Percentiles rank a stretch among this genome's conserved stretches.
Evolutionary conservation across 106 monocot genomes (phyloP).

Genomic region (Acanthochlamys bracteata): DNA sequence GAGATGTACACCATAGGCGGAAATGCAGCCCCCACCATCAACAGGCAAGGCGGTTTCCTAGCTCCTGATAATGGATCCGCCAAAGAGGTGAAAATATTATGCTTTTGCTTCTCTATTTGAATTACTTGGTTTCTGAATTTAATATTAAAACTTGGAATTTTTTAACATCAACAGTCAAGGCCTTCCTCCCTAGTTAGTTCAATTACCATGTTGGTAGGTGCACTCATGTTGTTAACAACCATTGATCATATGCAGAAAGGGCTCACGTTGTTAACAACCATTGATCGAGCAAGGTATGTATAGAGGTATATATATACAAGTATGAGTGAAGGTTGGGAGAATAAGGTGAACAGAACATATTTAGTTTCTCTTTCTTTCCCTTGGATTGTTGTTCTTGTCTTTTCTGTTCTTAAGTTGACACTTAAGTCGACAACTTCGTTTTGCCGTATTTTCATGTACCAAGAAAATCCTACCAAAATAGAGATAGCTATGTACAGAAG

Average conservation of each 20-base stretch:
- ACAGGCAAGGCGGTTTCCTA: slow-evolving; percentile 19
- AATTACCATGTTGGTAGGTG: background rate
- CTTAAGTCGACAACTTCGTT: no score
- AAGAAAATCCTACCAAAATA: no score
- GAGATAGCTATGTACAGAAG: no score
- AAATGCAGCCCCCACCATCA: slow-evolving; percentile 30
- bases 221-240: background rate
- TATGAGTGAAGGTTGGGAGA: no score
- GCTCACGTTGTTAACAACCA: slow-evolving; percentile 1
- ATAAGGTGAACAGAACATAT: no score
- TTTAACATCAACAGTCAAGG: background rate
- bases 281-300: no score
- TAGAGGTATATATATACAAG: no score
- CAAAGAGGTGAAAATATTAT: slow-evolving; percentile 20
- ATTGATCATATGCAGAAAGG: background rate
- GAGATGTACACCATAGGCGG: slow-evolving; percentile 39
- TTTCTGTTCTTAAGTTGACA: no score
- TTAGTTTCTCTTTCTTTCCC: no score
- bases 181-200: background rate
- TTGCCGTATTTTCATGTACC: no score
- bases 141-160: background rate
- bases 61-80: slow-evolving; percentile 21
- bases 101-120: background rate
- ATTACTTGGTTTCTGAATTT: background rate
- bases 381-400: no score